Evolutionary conservation across 148 eudicot genomes (phyloP).

Genomic region (Vaccinium darrowii): DNA sequence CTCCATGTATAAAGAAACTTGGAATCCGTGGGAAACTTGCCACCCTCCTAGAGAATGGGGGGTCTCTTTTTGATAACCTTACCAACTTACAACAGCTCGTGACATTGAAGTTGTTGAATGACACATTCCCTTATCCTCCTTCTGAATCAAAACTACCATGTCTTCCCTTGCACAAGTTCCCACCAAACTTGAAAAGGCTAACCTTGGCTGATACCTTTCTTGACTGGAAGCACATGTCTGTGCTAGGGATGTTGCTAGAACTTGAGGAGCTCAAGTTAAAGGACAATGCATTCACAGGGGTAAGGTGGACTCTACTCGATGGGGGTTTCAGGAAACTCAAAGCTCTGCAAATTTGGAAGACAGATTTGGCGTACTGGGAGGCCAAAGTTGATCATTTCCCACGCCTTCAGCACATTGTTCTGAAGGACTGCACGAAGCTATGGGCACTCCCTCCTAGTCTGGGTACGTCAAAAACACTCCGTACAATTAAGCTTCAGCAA

Average conservation of each 20-base stretch:
- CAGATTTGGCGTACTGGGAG: too few relatives aligned
- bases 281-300: too few relatives aligned
- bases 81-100: conserved; percentile 18
- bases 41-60: conserved; percentile 21
- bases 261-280: conserved; percentile 13
- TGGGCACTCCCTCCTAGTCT: conserved; percentile 16
- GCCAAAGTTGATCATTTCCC: too few relatives aligned
- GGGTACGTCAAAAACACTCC: conserved; percentile 12
- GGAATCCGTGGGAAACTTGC: conserved; percentile 20
- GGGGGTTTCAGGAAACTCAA: too few relatives aligned
- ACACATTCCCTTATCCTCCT: conserved; percentile 20
- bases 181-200: conserved; percentile 30
- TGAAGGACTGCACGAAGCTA: neutral
- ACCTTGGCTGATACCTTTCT: conserved; percentile 22
- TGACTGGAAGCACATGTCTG: conserved; percentile 15
- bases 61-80: conserved; percentile 19
- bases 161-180: conserved; percentile 35
- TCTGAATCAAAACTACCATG: conserved; percentile 3
- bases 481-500: neutral
- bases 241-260: conserved; percentile 30
- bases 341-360: too few relatives aligned
- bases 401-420: too few relatives aligned
- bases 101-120: conserved; percentile 25
- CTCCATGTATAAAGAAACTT: neutral
- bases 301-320: too few relatives aligned